A percentile compares a stretch with the other conserved stretches of the same genome.
Conservation (phyloP, 495 filamentous ascomycete genomes). For the Mytilinidion resinicola region DNA sequence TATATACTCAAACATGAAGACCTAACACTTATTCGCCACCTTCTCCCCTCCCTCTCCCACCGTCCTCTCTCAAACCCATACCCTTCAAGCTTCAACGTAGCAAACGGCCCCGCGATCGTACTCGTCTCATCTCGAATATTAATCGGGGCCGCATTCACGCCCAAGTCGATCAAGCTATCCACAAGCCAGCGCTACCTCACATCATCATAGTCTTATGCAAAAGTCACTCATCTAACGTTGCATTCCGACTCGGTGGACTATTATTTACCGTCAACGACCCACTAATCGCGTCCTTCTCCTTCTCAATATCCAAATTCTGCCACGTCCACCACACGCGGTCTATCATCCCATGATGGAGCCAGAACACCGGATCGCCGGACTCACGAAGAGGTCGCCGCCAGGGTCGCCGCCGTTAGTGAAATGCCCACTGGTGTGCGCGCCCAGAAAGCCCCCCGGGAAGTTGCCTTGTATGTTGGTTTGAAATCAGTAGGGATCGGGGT, state of each 20-base stretch:
- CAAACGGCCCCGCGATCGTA: slow-evolving; percentile 51
- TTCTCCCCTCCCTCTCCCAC: not conserved
- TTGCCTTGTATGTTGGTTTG: slow-evolving; percentile 46
- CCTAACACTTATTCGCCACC: not conserved
- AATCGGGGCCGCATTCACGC: slow-evolving; percentile 37
- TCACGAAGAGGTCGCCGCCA: slow-evolving; percentile 52
- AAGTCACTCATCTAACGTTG: slow-evolving; percentile 39
- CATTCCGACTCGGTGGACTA: slow-evolving; percentile 42
- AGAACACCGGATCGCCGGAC: slow-evolving; percentile 64
- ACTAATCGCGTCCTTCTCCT: slow-evolving; percentile 40
- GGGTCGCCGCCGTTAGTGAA: slow-evolving; percentile 57
- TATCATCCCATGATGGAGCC: slow-evolving; percentile 62
- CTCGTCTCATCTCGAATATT: slow-evolving; percentile 45
- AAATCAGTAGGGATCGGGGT: slow-evolving; percentile 47
- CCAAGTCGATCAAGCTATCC: slow-evolving; percentile 35
- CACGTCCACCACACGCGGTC: slow-evolving; percentile 67
- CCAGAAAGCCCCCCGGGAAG: slow-evolving; percentile 43
- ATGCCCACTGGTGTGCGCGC: slow-evolving; percentile 60
- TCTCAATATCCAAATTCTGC: slow-evolving; percentile 52
- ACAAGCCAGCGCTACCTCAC: too few relatives aligned
- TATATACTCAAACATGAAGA: too few relatives aligned
- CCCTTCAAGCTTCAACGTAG: slow-evolving; percentile 45
- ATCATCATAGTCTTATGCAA: too few relatives aligned
- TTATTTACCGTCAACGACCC: slow-evolving; percentile 56
- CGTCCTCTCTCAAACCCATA: too few relatives aligned